Percentiles rank a stretch among this genome's conserved stretches.
Evolutionary conservation across 257 asterid species (phyloP).

Genomic region (Solanum ossicruentum): DNA sequence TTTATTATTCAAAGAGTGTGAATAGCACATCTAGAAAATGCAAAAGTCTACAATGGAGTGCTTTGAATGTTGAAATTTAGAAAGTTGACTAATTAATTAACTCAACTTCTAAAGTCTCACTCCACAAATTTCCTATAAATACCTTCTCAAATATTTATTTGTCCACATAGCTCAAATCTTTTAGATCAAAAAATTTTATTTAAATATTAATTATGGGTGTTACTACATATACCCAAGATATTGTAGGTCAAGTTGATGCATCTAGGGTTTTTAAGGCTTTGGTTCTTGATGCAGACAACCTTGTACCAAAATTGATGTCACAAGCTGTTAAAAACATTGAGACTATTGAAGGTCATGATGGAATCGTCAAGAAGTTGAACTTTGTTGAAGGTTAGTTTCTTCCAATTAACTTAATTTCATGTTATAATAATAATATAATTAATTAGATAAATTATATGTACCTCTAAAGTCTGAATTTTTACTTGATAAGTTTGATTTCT

Average conservation of each 20-base stretch:
- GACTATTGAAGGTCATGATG: slow-evolving; percentile 21
- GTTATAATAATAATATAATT: not conserved
- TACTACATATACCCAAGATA: slow-evolving; percentile 11
- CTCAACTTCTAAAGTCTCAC: not conserved
- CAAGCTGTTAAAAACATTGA: slow-evolving; percentile 18
- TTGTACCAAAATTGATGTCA: slow-evolving; percentile 24
- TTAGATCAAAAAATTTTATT: not conserved
- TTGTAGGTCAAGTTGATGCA: slow-evolving; percentile 11
- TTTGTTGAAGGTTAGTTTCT: slow-evolving; percentile 15
- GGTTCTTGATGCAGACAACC: slow-evolving; percentile 14
- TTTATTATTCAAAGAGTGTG: not conserved
- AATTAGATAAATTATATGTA: not conserved
- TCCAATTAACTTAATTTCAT: not conserved
- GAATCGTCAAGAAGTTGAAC: slow-evolving; percentile 11
- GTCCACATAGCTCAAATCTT: not conserved
- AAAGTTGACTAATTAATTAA: not conserved
- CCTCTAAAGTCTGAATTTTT: too few species aligned
- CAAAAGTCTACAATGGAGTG: slow-evolving; percentile 2
- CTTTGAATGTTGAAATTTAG: not conserved
- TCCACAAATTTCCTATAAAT: not conserved
- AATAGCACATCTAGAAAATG: not conserved
- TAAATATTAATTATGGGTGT: slow-evolving; percentile 8
- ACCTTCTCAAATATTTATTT: not conserved
- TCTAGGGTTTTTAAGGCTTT: slow-evolving; percentile 26
- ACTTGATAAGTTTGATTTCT: too few species aligned